Evolutionary conservation across 148 eudicot species (phyloP).

Genomic region (Tetragonia tetragonoides): DNA sequence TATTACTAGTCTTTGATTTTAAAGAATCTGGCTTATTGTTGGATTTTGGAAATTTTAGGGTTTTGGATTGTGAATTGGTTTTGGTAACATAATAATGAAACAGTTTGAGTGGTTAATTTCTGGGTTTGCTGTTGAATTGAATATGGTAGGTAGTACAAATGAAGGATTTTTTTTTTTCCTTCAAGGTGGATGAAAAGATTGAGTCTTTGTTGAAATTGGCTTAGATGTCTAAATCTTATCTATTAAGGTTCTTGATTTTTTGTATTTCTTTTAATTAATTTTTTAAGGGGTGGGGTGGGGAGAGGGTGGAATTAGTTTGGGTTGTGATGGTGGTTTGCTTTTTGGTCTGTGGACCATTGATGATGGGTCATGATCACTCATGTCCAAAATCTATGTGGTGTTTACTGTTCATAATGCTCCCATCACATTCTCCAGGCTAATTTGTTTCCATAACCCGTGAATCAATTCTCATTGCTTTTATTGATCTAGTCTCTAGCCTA

Average conservation of each 20-base stretch:
- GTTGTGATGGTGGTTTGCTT: constrained; percentile 9
- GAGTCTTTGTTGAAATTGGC: not conserved
- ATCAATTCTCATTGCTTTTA: not conserved
- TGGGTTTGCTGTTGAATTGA: not conserved
- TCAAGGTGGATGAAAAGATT: not conserved
- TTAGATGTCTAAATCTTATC: not conserved
- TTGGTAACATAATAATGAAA: not conserved
- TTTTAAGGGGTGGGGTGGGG: not conserved
- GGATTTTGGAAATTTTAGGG: not conserved
- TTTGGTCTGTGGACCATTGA: constrained; percentile 28
- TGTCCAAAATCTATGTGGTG: constrained; percentile 11
- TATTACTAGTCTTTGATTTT: not conserved
- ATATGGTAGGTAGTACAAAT: not conserved
- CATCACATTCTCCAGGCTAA: constrained; percentile 12
- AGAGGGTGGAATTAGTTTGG: not conserved
- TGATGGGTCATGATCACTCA: constrained; percentile 25
- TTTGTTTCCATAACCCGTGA: constrained; percentile 3
- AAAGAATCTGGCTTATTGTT: not conserved
- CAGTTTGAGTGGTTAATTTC: not conserved
- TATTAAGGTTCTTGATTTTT: not conserved
- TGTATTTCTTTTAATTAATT: not conserved
- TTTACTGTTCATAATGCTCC: not conserved
- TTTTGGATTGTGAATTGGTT: constrained; percentile 15
- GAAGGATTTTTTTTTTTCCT: not conserved
- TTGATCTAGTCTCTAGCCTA: not conserved